Evolutionary conservation across 163 green algal genomes (phyloP).

Genomic region (Chloromonas sp.): DNA sequence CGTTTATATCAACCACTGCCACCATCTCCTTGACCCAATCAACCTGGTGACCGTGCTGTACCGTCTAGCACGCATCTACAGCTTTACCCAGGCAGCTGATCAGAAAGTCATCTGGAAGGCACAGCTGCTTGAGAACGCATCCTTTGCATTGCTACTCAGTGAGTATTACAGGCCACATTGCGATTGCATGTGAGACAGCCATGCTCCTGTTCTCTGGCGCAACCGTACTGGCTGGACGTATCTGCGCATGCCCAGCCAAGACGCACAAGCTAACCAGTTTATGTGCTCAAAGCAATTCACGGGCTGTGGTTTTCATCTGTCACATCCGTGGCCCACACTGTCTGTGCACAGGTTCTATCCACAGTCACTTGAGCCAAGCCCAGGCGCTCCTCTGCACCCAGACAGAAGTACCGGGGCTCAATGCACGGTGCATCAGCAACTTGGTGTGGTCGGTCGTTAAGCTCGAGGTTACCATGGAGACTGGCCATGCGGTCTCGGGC

Average conservation of each 20-base stretch:
- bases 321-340: too few species aligned
- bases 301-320: too few species aligned
- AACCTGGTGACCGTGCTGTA: too few species aligned
- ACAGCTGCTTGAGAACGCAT: not conserved
- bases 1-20: not conserved
- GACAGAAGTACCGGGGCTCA: not conserved
- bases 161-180: not conserved
- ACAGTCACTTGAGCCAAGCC: not conserved
- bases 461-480: not conserved
- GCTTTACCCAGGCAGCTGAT: not conserved
- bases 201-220: too few species aligned
- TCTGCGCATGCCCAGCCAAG: too few species aligned
- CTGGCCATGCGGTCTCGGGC: too few species aligned
- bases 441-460: not conserved
- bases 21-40: too few species aligned
- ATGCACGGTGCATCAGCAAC: not conserved
- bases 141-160: not conserved
- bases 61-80: not conserved
- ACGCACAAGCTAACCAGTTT: too few species aligned
- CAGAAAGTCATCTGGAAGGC: not conserved
- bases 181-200: too few species aligned
- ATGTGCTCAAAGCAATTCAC: too few species aligned
- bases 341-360: not conserved
- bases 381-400: not conserved
- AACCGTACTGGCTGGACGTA: too few species aligned